These are phyloP conservation scores for Nemania serpens DNA, from an alignment of 2,329 filamentous ascomycete species.

Conservation along the genomic window DNA sequence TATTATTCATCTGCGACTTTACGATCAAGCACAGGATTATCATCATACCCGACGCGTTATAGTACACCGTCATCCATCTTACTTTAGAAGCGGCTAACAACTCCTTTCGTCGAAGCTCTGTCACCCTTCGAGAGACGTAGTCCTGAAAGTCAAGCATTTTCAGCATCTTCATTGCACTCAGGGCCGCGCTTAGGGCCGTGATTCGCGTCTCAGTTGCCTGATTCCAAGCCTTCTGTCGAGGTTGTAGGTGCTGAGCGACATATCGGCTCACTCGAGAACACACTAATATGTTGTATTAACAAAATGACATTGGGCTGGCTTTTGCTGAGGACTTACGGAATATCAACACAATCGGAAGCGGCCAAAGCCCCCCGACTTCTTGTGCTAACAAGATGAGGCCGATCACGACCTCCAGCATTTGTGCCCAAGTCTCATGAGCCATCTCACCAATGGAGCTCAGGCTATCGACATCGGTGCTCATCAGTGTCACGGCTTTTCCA, in stretches of 20 bases:
- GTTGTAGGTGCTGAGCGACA: conserved; percentile 44
- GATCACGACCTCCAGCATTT: conserved; percentile 47
- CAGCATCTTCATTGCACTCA: conserved; percentile 46
- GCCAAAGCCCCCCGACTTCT: conserved; percentile 50
- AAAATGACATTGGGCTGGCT: neutral
- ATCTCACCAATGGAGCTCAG: conserved; percentile 42
- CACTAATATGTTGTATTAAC: conserved; percentile 35
- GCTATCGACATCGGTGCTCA: conserved; percentile 48
- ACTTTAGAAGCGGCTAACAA: conserved; percentile 41
- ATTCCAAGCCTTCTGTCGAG: conserved; percentile 47
- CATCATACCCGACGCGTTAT: conserved; percentile 48
- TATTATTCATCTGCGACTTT: neutral
- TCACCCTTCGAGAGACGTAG: conserved; percentile 31
- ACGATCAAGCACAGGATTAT: neutral
- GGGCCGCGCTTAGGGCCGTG: conserved; percentile 41
- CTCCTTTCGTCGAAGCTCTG: conserved; percentile 41
- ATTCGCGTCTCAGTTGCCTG: conserved; percentile 48
- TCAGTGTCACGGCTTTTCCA: conserved; percentile 45
- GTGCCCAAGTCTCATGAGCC: conserved; percentile 50
- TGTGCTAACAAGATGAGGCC: conserved; percentile 46
- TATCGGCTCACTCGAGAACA: conserved; percentile 49
- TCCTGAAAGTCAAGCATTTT: conserved; percentile 47
- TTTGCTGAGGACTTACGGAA: conserved; percentile 41
- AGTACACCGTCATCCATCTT: conserved; percentile 47
- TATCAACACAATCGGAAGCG: conserved; percentile 48